A percentile compares a stretch with the other conserved stretches of the same genome.
Evolutionary conservation across 106 monocot genomes (phyloP).

Genomic region (Cymbidium sinense): DNA sequence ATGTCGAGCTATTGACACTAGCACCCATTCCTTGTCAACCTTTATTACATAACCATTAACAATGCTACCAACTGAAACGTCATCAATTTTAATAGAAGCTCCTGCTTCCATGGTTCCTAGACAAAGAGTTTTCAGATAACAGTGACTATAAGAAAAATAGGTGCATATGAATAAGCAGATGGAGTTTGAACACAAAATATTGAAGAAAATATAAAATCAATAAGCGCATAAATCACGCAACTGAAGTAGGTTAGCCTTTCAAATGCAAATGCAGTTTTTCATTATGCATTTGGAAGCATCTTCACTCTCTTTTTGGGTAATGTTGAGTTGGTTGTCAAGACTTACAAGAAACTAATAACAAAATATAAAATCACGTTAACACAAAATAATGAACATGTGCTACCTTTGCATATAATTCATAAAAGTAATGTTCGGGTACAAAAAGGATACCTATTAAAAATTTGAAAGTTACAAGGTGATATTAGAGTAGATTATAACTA

Average conservation of each 20-base stretch:
- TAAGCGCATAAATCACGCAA: background rate
- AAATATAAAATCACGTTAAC: no score
- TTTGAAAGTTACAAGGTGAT: no score
- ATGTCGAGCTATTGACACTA: slow-evolving; percentile 46
- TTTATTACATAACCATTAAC: slow-evolving; percentile 70
- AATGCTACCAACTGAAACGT: slow-evolving; percentile 41
- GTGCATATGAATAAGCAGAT: background rate
- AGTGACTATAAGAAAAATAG: background rate
- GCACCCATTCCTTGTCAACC: slow-evolving; percentile 69
- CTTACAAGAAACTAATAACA: no score
- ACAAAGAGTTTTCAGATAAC: background rate
- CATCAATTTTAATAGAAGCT: background rate
- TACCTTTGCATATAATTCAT: no score
- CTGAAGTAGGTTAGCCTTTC: background rate
- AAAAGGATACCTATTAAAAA: no score
- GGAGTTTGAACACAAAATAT: background rate
- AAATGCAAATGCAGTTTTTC: no score
- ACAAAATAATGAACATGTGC: no score
- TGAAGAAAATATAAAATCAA: background rate
- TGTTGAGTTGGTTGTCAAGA: no score
- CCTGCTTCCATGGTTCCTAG: slow-evolving; percentile 10
- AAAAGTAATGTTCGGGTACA: no score
- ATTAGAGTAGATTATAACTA: no score
- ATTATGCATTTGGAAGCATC: no score
- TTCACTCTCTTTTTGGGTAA: no score